Percentiles rank a stretch among this genome's conserved stretches.
Conservation (phyloP, 108 stramenopile genomes). For the Pseudonitzschia pungens region DNA sequence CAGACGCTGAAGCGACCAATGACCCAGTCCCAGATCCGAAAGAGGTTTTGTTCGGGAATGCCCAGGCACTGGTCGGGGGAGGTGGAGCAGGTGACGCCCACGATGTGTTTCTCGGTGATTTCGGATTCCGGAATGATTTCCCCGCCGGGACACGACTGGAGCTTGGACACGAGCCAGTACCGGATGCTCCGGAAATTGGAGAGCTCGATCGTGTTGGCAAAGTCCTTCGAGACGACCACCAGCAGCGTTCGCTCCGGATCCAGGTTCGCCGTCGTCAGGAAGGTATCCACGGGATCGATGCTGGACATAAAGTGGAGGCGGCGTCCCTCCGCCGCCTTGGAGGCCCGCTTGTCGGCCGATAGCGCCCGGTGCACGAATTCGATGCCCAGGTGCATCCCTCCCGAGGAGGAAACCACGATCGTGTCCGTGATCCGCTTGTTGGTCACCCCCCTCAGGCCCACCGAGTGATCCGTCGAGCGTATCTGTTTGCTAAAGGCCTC, state of each 20-base stretch:
- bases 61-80: slow-evolving; percentile 60
- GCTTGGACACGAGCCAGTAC: slow-evolving; percentile 73
- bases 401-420: slow-evolving; percentile 86
- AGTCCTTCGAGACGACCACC: slow-evolving; percentile 89
- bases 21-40: slow-evolving; percentile 98
- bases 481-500: slow-evolving; percentile 71
- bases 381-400: slow-evolving; percentile 88
- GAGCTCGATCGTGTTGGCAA: slow-evolving; percentile 48
- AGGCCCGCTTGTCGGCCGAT: slow-evolving; percentile 59
- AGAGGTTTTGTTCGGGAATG: slow-evolving; percentile 80
- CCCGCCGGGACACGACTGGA: slow-evolving; percentile 18
- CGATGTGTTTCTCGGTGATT: slow-evolving; percentile 75
- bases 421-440: slow-evolving; percentile 85
- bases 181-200: slow-evolving; percentile 89
- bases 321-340: slow-evolving; percentile 56
- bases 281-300: slow-evolving; percentile 97
- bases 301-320: slow-evolving; percentile 91
- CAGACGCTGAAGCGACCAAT: slow-evolving; percentile 91
- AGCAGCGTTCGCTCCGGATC: slow-evolving; percentile 84
- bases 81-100: slow-evolving; percentile 68
- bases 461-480: slow-evolving; percentile 53
- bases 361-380: slow-evolving; percentile 95
- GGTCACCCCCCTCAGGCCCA: slow-evolving; percentile 61
- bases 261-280: slow-evolving; percentile 64
- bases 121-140: slow-evolving; percentile 42